Conservation (phyloP, 768 basidiomycete genomes). For the Kondoa malvinella region DNA sequence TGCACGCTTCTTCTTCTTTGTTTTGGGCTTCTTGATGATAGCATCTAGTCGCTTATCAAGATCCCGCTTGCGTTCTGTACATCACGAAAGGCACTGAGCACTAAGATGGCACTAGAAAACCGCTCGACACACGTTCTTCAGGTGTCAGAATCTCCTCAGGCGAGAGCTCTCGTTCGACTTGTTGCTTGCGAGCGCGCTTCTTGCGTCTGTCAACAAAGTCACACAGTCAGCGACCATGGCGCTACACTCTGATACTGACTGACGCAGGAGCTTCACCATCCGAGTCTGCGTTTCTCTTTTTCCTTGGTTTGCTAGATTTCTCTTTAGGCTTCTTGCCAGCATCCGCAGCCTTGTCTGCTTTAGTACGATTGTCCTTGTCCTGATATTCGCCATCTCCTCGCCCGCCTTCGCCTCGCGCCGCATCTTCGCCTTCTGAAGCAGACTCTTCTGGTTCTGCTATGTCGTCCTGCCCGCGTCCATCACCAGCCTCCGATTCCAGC, state of each 20-base stretch:
- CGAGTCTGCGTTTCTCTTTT: background rate
- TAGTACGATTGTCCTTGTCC: background rate
- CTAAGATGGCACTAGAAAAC: background rate
- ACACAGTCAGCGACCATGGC: background rate
- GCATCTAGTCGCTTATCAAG: slow-evolving; percentile 73
- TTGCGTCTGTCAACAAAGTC: background rate
- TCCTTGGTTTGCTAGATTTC: background rate
- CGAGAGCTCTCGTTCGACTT: background rate
- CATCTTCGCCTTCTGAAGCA: slow-evolving; percentile 9
- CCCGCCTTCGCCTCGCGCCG: background rate
- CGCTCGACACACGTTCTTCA: background rate
- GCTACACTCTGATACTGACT: background rate
- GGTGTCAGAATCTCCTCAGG: background rate
- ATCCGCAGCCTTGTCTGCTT: background rate
- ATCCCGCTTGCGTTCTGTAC: slow-evolving; percentile 52
- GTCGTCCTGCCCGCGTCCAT: background rate
- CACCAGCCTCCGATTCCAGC: background rate
- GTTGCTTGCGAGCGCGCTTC: background rate
- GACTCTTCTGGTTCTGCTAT: background rate
- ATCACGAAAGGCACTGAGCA: slow-evolving; percentile 1
- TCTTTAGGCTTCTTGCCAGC: background rate
- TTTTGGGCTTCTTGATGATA: slow-evolving; percentile 65
- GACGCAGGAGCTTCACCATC: background rate
- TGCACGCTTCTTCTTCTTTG: slow-evolving; percentile 27
- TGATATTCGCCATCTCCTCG: slow-evolving; percentile 22